Evolutionary conservation across 352 stramenopile genomes (phyloP), one percentile per base, ranked within the genome.

Genomic region (Phytophthora melonis): DNA sequence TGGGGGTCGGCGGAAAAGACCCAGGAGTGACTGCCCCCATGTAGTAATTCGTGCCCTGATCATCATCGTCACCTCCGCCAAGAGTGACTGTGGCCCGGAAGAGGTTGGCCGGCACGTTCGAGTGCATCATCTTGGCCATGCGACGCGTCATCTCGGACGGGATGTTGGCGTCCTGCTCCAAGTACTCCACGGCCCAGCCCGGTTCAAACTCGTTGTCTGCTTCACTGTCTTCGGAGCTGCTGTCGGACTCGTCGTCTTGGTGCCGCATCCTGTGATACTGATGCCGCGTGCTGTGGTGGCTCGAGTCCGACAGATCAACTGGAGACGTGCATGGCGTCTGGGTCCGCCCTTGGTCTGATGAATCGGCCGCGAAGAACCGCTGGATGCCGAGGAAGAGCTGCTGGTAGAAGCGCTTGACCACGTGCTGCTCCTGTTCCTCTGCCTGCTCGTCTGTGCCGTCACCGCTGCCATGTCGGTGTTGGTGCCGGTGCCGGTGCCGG

Each of bases 101-200:
- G 9, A 95, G 78, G 67, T 93, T 95, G 21, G 89, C 66, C 36
- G 88, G 81, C 16, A 95, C 81, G 16, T 75, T 82, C 49, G 85
- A 92, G 62, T 95, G 86, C 88, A 95, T 95, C 87, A 95, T 95
- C 61, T 81, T 68, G 6, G 74, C 75, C 88, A 95, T 95, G 18
- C 82, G 77, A 4, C 78, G 87, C 47, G 79, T 87, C 66, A 95
- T 84, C 53, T 86, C 83, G 7, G 77, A 82, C 18, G 88, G 82
- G 21, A 95, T 80, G 11, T 67, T 74, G 2, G 86, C 81, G 72
- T 90, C 87, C 57, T 90, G 81, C 58, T 95, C 83, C 78, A 93
- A 88, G 73, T 95, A 95, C 66, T 93, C 83, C 14, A 95, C 77
- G 2, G 88, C 84, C 88, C 88, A 95, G 5, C 88, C 87, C 18